Conservation (phyloP, 805 yeast genomes). For the Ogataea zsoltii region DNA sequence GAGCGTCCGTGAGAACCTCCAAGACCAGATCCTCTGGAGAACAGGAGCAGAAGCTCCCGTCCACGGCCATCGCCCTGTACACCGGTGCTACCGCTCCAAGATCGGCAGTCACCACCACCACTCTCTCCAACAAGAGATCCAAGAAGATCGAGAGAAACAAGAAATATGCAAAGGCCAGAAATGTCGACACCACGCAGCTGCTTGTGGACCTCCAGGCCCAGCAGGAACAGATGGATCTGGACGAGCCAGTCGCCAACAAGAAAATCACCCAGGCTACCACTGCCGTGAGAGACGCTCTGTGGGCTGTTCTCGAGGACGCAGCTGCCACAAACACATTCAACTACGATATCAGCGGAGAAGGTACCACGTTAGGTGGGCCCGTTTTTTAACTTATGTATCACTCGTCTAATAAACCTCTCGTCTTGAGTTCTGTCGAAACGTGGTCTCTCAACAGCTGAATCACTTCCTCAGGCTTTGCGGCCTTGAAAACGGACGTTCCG, state of each 20-base stretch:
- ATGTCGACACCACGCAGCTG: conserved; percentile 38
- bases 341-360: conserved; percentile 54
- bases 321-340: conserved; percentile 43
- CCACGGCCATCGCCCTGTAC: conserved; percentile 44
- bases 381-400: conserved; percentile 37
- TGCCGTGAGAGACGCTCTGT: conserved; percentile 62
- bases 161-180: conserved; percentile 65
- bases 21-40: conserved; percentile 8
- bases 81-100: conserved; percentile 34
- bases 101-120: conserved; percentile 48
- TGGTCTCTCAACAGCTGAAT: conserved; percentile 65
- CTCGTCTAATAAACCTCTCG: conserved; percentile 44
- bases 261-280: conserved; percentile 37
- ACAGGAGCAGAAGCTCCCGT: conserved; percentile 9
- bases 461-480: conserved; percentile 74
- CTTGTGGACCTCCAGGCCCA: conserved; percentile 50
- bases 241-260: conserved; percentile 22
- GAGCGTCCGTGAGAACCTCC: conserved; percentile 40
- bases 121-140: conserved; percentile 75
- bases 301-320: conserved; percentile 68
- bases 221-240: conserved; percentile 55
- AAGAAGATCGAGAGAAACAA: conserved; percentile 79
- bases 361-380: conserved; percentile 85
- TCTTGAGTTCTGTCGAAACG: conserved; percentile 52
- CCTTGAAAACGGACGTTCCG: conserved; percentile 91